Evolutionary conservation across 192 early-diverging fungal species (phyloP), one percentile per base, ranked within the genome.

Genomic region (Coemansia sp.): DNA sequence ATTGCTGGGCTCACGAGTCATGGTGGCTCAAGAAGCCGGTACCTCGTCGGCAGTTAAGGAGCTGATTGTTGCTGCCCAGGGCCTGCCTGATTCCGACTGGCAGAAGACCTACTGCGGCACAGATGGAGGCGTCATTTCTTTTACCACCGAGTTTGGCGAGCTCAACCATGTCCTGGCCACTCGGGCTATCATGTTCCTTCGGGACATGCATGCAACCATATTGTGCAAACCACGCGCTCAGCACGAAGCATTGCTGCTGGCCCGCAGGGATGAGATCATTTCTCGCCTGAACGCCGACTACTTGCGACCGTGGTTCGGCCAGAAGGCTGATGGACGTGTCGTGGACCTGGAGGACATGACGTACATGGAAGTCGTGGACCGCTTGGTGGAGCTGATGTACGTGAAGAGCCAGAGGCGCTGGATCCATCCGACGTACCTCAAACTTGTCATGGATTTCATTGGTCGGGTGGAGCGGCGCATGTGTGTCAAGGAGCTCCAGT

Each of bases 341-440:
- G 85, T 78, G 26, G 90, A 92, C 51, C 68, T 97, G 47, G 81
- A 86, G 52, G 88, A 92, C 31, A 95, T 97, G 92, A 94, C 94
- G 7, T 97, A 97, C 58, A 70, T 79, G 41, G 89, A 95, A 54
- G 91, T 94, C 22, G 71, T 85, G 25, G 60, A 76, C 51, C 89
- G 94, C 33, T 48, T 94, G 71, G 72, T 92, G n/a, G 86, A 87
- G 65, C 79, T 91, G 14, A 56, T 92, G 74, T 95, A 88, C 56
- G 67, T 92, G 42, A 58, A 73, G 44, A 79, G 85, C 43, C 81
- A 90, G 60, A 34, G 52, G 34, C 82, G 89, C 32, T 97, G 94
- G 94, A 85, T 89, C 37, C 84, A 91, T 50, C 18, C 55, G 25
- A 75, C 87, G 9, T 80, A 82, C 44, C 79, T 79, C 28, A 81